These are phyloP conservation scores for Torulaspora indica DNA, from an alignment of 805 yeast genomes.

Conservation along the genomic window DNA sequence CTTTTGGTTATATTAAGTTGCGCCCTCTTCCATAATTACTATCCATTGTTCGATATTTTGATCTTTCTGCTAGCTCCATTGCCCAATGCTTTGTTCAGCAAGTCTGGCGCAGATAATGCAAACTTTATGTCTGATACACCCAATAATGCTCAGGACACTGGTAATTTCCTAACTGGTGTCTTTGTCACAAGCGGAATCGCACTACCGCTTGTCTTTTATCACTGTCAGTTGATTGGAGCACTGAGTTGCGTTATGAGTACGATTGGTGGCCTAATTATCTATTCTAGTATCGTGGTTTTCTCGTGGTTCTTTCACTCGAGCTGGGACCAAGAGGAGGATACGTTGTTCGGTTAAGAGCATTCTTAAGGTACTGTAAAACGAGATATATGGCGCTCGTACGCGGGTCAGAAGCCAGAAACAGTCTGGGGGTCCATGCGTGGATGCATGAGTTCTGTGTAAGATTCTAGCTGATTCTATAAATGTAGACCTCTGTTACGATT, in stretches of 20 bases:
- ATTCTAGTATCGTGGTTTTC: slow-evolving; percentile 77
- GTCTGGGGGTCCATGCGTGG: no score
- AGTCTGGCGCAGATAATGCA: slow-evolving; percentile 42
- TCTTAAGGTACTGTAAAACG: no score
- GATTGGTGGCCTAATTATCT: slow-evolving; percentile 78
- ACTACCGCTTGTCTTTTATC: slow-evolving; percentile 72
- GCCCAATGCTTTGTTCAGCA: slow-evolving; percentile 58
- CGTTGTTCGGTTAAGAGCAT: slow-evolving; percentile 32
- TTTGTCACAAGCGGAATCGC: slow-evolving; percentile 70
- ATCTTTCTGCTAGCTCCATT: slow-evolving; percentile 66
- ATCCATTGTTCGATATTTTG: slow-evolving; percentile 71
- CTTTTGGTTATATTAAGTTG: slow-evolving; percentile 83
- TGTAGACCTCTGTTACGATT: no score
- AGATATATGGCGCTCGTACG: no score
- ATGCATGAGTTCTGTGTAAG: no score
- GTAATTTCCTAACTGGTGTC: slow-evolving; percentile 73
- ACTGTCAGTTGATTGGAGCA: slow-evolving; percentile 63
- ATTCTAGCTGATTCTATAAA: no score
- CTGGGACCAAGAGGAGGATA: slow-evolving; percentile 41
- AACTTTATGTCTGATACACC: slow-evolving; percentile 60
- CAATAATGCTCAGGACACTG: slow-evolving; percentile 59
- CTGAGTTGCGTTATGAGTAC: slow-evolving; percentile 74
- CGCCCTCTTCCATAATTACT: slow-evolving; percentile 85
- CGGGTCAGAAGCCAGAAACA: no score
- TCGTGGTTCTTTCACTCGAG: slow-evolving; percentile 58